Evolutionary conservation across 106 monocot species (phyloP), one percentile per base, ranked within the genome.

Genomic region (Acanthochlamys bracteata): DNA sequence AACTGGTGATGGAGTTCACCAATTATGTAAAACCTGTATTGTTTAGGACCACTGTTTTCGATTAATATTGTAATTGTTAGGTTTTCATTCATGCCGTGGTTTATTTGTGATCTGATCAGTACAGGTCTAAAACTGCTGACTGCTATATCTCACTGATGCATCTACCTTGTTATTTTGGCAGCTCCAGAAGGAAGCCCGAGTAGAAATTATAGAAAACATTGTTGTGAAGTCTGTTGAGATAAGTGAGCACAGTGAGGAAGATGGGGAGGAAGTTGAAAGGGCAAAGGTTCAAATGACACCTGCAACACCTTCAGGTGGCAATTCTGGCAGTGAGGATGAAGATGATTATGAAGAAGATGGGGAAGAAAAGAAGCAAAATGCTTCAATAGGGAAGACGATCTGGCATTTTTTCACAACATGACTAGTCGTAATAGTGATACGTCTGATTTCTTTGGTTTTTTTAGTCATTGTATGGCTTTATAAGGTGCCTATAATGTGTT

Each of bases 341-440:
- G 66, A 61, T 23, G 65, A 64, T 15, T 76, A 25, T 33, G 76
- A 80, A 33, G 65, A 60, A 11, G 64, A 68, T 17, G 84, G 42
- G 21, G 39, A 47, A 4, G 85, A 69, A 21, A 69, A 55, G 16
- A 17, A 65, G 22, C 75, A 61, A 41, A 79, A 71, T 54, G 68
- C 64, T 16, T 87, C 87, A 0, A 71, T 87, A 10, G 71, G 87
- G 39, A 87, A 83, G 71, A 87, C 83, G 77, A 45, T 87, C 11
- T 87, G 83, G 83, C 65, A 70, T 20, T 86, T 86, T 73, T 77
- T 86, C 24, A 86, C 86, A 20, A 79, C 83, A 41, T 83, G 60
- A 79, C 41, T 16, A 12, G 24, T 16, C 55, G 15, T 41, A 41
- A 26, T 53, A 11, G n/a, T 39, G 23, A 39, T 19, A 33, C 20